phyloP scores from a whole-genome alignment of 495 filamentous ascomycete species.

The Rusavskia elegans region DNA sequence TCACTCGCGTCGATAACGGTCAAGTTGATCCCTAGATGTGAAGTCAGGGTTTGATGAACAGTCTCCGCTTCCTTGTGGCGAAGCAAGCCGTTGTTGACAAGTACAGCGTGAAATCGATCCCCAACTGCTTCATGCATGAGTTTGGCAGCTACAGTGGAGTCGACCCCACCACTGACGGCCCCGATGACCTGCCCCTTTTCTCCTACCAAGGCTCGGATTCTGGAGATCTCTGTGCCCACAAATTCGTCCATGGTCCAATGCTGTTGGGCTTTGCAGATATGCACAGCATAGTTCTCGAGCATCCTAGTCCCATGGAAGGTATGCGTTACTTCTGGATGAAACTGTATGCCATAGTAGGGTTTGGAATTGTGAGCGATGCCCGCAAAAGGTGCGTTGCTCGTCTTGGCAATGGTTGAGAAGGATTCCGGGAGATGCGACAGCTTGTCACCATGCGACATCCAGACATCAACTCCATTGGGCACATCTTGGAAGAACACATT shows the following conservation, averaged over 20 bases:
- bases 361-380: conserved; percentile 62
- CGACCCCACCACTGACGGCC: conserved; percentile 80
- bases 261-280: conserved; percentile 55
- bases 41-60: conserved; percentile 58
- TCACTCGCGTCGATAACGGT: conserved; percentile 72
- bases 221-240: conserved; percentile 56
- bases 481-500: conserved; percentile 59
- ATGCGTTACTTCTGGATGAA: conserved; percentile 72
- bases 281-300: conserved; percentile 65
- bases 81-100: conserved; percentile 82
- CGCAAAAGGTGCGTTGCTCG: conserved; percentile 60
- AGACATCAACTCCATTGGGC: conserved; percentile 49
- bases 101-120: conserved; percentile 71
- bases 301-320: conserved; percentile 42
- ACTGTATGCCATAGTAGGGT: conserved; percentile 63
- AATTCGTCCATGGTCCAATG: conserved; percentile 79
- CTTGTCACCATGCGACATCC: conserved; percentile 80
- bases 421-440: conserved; percentile 51
- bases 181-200: conserved; percentile 68
- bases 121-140: conserved; percentile 73
- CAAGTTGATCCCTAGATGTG: conserved; percentile 77
- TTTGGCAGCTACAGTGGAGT: conserved; percentile 74
- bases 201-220: conserved; percentile 66
- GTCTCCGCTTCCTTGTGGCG: conserved; percentile 67
- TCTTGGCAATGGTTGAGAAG: conserved; percentile 59